Percentiles rank a stretch among this genome's conserved stretches.
Evolutionary conservation across 2,329 filamentous ascomycete genomes (phyloP).

Genomic region (Fusarium caatingaense): DNA sequence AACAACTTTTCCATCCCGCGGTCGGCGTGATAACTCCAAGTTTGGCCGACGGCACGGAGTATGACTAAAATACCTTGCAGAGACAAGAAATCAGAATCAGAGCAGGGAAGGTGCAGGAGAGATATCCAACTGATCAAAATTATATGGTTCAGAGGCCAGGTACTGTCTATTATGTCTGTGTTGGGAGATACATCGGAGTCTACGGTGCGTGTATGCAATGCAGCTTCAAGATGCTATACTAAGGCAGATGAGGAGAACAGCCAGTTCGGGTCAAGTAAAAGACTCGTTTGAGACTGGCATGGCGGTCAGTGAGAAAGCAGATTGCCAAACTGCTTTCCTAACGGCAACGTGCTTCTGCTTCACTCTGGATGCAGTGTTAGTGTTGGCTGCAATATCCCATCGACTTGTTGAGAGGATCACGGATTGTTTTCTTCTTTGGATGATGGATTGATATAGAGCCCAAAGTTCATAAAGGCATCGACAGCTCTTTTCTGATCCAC

Average conservation of each 20-base stretch:
- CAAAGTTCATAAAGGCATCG: neutral
- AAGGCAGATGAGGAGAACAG: neutral
- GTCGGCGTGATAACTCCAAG: conserved; percentile 9
- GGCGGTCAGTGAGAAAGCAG: conserved; percentile 1
- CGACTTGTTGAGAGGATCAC: neutral
- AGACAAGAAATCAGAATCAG: neutral
- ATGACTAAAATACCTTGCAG: neutral
- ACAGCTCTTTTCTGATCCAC: neutral
- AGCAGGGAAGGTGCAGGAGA: neutral
- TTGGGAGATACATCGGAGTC: neutral
- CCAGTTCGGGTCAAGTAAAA: neutral
- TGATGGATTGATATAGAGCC: neutral
- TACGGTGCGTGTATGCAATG: neutral
- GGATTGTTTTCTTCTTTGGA: neutral
- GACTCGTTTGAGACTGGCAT: neutral
- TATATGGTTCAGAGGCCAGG: neutral
- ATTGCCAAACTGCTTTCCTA: neutral
- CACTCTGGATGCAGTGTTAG: conserved; percentile 7
- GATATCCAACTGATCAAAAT: neutral
- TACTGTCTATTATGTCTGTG: neutral
- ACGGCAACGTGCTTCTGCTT: conserved; percentile 8
- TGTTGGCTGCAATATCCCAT: conserved; percentile 8
- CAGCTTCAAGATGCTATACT: neutral
- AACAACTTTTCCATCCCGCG: neutral
- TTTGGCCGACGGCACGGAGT: conserved; percentile 8